Conservation (phyloP, 148 eudicot genomes). For the Rhododendron molle region DNA sequence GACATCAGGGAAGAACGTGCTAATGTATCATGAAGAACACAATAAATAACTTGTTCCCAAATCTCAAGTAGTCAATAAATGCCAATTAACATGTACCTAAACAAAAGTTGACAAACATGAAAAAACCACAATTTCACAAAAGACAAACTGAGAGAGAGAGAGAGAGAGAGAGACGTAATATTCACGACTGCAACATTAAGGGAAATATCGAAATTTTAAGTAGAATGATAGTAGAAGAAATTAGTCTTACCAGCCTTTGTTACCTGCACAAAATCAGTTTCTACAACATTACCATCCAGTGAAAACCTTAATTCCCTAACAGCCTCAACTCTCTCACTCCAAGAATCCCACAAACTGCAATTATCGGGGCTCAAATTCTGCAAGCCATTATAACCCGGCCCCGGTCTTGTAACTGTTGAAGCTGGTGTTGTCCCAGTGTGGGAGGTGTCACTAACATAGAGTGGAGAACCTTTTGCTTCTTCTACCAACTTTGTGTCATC, state of each 20-base stretch:
- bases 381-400: constrained; percentile 18
- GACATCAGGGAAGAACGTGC: constrained; percentile 1
- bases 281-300: constrained; percentile 59
- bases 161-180: neutral
- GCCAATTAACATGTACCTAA: neutral
- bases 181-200: neutral
- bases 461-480: constrained; percentile 14
- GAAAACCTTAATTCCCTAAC: constrained; percentile 72
- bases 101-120: neutral
- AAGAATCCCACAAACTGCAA: constrained; percentile 59
- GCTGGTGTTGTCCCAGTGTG: constrained; percentile 17
- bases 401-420: constrained; percentile 14
- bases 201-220: neutral
- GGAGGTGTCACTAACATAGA: constrained; percentile 21
- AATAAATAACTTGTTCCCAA: neutral
- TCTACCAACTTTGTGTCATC: constrained; percentile 15
- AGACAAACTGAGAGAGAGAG: neutral
- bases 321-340: constrained; percentile 87
- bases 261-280: constrained; percentile 25
- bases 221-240: neutral
- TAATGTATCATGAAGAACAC: neutral
- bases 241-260: constrained; percentile 26
- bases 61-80: neutral
- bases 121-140: neutral
- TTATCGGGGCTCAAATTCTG: constrained; percentile 21